A percentile compares a stretch with the other conserved stretches of the same genome.
Conservation (phyloP, 495 filamentous ascomycete genomes). For the Amphirosellinia nigrospora region DNA sequence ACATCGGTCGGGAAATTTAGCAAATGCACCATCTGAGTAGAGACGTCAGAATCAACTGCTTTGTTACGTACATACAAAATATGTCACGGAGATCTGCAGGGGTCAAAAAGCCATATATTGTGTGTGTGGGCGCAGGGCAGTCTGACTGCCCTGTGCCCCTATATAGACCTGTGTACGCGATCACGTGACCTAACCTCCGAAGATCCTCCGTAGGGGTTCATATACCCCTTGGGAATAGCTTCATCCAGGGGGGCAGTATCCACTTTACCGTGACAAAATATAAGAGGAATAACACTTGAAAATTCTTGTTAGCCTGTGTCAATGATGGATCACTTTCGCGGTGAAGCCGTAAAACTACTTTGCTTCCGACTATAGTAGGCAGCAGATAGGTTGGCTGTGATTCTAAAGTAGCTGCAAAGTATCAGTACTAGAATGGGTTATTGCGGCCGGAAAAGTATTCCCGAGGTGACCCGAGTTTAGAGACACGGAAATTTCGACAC, state of each 20-base stretch:
- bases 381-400: not conserved
- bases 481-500: conserved; percentile 3
- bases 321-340: not conserved
- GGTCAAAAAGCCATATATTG: no score
- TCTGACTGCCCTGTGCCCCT: no score
- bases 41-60: not conserved
- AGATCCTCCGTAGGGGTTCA: no score
- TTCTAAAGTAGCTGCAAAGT: not conserved
- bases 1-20: not conserved
- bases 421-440: not conserved
- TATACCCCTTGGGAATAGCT: no score
- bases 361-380: not conserved
- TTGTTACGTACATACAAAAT: not conserved
- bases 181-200: no score
- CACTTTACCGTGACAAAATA: no score
- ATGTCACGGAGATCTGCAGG: no score
- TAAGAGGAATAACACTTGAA: no score
- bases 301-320: not conserved
- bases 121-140: no score
- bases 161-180: no score
- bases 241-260: no score
- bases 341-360: not conserved
- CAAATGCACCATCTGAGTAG: not conserved
- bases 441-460: not conserved
- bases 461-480: not conserved